Evolutionary conservation across 2,329 filamentous ascomycete genomes (phyloP).

Genomic region (Rutstroemia sp.): DNA sequence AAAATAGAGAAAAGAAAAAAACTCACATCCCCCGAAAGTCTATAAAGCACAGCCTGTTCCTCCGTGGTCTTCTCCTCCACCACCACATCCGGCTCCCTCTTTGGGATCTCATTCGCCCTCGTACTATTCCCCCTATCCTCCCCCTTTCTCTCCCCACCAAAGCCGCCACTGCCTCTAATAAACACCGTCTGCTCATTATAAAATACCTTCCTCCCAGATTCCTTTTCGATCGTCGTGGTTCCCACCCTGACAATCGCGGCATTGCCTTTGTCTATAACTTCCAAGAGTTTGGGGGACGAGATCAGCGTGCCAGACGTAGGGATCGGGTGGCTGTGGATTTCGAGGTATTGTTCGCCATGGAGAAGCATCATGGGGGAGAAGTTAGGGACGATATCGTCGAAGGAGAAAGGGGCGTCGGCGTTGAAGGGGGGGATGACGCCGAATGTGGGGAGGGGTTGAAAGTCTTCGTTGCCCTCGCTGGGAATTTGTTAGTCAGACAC

Average conservation of each 20-base stretch:
- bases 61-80: constrained; percentile 80
- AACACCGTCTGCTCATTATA: constrained; percentile 97
- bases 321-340: constrained; percentile 85
- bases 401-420: constrained; percentile 69
- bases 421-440: constrained; percentile 94
- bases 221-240: constrained; percentile 75
- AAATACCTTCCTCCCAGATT: constrained; percentile 83
- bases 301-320: constrained; percentile 74
- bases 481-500: background rate
- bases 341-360: constrained; percentile 97
- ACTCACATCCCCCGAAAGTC: constrained; percentile 86
- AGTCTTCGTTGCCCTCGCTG: constrained; percentile 78
- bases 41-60: constrained; percentile 90
- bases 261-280: constrained; percentile 92
- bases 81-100: constrained; percentile 69
- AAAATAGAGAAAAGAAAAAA: too few species aligned
- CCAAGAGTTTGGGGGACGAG: constrained; percentile 73
- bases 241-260: constrained; percentile 77
- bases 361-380: constrained; percentile 98
- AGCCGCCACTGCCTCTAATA: constrained; percentile 83
- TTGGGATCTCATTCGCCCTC: constrained; percentile 69
- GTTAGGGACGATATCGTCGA: constrained; percentile 83
- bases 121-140: constrained; percentile 73
- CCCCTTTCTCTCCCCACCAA: constrained; percentile 75
- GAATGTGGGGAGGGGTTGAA: constrained; percentile 91